A percentile compares a stretch with the other conserved stretches of the same genome.
phyloP scores from a whole-genome alignment of 805 yeast genomes.

The Ogataea populi-albae region DNA sequence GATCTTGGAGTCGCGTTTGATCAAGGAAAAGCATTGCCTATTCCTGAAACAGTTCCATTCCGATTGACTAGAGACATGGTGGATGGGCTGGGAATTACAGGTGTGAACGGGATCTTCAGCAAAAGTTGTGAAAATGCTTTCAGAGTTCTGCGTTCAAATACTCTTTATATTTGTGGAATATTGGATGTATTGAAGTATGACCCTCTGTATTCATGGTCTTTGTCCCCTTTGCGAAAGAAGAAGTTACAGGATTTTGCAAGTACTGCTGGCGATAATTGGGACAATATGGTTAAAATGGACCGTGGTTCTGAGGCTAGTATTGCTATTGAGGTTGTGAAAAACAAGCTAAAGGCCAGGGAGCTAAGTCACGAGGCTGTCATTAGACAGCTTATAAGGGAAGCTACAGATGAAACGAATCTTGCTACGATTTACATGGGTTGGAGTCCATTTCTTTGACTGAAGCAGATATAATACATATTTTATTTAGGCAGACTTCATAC shows the following conservation, averaged over 20 bases:
- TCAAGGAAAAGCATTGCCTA: constrained; percentile 77
- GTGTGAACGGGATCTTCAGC: constrained; percentile 73
- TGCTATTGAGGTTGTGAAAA: constrained; percentile 70
- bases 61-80: constrained; percentile 85
- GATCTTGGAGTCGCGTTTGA: constrained; percentile 97
- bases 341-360: constrained; percentile 62
- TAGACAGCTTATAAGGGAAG: constrained; percentile 74
- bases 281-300: constrained; percentile 23
- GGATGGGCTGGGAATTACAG: constrained; percentile 91
- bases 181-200: constrained; percentile 86
- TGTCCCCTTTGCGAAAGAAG: constrained; percentile 68
- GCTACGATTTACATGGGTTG: constrained; percentile 80
- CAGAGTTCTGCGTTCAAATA: constrained; percentile 59
- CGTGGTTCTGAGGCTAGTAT: constrained; percentile 69
- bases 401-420: constrained; percentile 63
- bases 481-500: too few species aligned
- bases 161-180: constrained; percentile 71
- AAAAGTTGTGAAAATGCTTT: constrained; percentile 73
- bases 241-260: constrained; percentile 44
- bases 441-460: constrained; percentile 63
- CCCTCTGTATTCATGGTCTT: constrained; percentile 88
- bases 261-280: constrained; percentile 18
- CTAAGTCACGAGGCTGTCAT: constrained; percentile 83
- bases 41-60: constrained; percentile 95
- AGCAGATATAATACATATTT: not conserved